Percentiles rank a stretch among this genome's conserved stretches.
These are phyloP conservation scores for Fusarium subglutinans DNA, from an alignment of 2,329 filamentous ascomycete species.

Conservation along the genomic window DNA sequence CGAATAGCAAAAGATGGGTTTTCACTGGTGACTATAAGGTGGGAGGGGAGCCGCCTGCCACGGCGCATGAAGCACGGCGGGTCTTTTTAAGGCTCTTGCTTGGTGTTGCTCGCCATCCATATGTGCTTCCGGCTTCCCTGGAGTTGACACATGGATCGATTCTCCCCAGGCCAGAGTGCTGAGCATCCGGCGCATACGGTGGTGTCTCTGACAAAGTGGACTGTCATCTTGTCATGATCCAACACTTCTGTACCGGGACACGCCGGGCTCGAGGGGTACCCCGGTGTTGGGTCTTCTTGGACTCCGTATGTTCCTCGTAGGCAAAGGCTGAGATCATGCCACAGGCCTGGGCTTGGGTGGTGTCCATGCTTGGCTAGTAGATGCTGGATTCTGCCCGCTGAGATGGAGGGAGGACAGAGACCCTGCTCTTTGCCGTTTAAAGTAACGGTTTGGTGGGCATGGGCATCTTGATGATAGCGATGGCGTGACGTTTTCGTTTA, in stretches of 20 bases:
- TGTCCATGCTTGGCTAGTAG: constrained; percentile 17
- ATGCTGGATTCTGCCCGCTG: constrained; percentile 4
- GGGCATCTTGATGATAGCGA: not conserved
- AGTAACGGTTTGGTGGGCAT: constrained; percentile 3
- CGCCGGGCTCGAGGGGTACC: constrained; percentile 34
- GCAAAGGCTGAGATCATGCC: constrained; percentile 40
- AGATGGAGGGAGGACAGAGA: constrained; percentile 15
- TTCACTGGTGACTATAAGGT: constrained; percentile 33
- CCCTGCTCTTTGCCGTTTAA: constrained; percentile 14
- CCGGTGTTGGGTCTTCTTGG: constrained; percentile 10
- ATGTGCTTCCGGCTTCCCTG: not conserved
- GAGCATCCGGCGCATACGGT: constrained; percentile 21
- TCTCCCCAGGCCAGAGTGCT: constrained; percentile 4
- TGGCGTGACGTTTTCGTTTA: constrained; percentile 26
- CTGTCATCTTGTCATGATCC: constrained; percentile 41
- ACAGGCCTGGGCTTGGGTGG: constrained; percentile 29
- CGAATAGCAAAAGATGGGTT: constrained; percentile 23
- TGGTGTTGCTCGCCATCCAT: constrained; percentile 3
- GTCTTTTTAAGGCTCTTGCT: constrained; percentile 36
- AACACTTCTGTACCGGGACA: constrained; percentile 37
- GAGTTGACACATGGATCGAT: constrained; percentile 28
- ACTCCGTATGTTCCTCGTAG: constrained; percentile 30
- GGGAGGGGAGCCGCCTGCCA: constrained; percentile 15
- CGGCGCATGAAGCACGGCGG: constrained; percentile 39
- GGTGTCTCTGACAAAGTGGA: constrained; percentile 38